Evolutionary conservation across 345 rosid genomes (phyloP).

Genomic region (Raphanus sativus): DNA sequence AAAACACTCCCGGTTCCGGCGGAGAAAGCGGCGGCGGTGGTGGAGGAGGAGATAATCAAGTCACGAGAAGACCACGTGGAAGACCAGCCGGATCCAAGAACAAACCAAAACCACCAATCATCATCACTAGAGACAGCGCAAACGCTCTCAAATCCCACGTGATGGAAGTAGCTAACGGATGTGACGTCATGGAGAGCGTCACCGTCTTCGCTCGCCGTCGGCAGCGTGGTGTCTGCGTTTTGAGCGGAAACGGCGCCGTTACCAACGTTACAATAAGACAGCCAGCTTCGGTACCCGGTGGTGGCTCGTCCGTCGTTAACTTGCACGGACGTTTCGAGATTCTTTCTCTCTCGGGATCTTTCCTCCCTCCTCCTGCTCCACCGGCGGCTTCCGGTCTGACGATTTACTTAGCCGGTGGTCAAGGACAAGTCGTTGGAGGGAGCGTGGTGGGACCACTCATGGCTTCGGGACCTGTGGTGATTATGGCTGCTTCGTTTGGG

Average conservation of each 20-base stretch:
- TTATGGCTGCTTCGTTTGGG: conserved; percentile 96
- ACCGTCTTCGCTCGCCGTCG: conserved; percentile 72
- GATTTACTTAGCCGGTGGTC: conserved; percentile 91
- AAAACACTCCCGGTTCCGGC: conserved; percentile 35
- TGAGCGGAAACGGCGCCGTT: conserved; percentile 88
- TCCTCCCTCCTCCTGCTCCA: conserved; percentile 94
- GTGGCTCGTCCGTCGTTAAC: conserved; percentile 57
- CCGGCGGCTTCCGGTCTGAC: conserved; percentile 85
- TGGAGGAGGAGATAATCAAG: conserved; percentile 48
- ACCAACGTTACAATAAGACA: conserved; percentile 76
- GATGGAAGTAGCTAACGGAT: conserved; percentile 77
- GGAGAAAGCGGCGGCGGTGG: conserved; percentile 39
- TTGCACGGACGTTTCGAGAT: conserved; percentile 94
- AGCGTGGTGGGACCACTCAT: conserved; percentile 73
- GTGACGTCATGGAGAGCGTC: conserved; percentile 80
- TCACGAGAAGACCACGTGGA: conserved; percentile 71
- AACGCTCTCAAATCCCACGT: conserved; percentile 94
- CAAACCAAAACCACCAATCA: conserved; percentile 91
- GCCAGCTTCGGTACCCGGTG: conserved; percentile 67
- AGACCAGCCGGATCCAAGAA: conserved; percentile 89
- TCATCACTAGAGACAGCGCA: conserved; percentile 91
- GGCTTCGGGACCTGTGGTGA: conserved; percentile 85
- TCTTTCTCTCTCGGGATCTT: conserved; percentile 82
- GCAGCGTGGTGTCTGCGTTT: conserved; percentile 84
- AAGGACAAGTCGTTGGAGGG: conserved; percentile 97